Base-by-base conservation (phyloP, 2,329 filamentous ascomycete species). In the Penicillium sp. region DNA sequence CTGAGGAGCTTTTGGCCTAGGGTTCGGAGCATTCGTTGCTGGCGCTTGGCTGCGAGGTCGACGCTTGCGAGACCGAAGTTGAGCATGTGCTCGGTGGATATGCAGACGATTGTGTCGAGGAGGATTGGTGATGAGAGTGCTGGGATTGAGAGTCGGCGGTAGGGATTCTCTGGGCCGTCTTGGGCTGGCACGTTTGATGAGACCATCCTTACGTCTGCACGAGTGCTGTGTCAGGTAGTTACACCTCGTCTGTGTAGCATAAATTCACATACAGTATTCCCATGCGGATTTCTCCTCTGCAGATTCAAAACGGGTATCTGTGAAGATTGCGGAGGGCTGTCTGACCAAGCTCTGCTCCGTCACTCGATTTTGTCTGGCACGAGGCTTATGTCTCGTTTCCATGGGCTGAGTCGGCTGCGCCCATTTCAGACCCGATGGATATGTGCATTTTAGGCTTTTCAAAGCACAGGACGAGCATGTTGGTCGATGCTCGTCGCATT, bases 1-100 rank as follows among this genome's bases (percentile, higher is more conserved):
- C 52, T 31, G 14, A 50, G 54, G 4, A 64, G 48, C 22, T 57
- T 61, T 21, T 62, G 53, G 36, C 59, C 58, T 43, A 65, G 59
- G 1, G 56, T 59, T 45, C 59, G 40, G 1, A 65, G 55, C 59
- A 64, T 62, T 54, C 57, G 49, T 39, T 61, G 59, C 40, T 65
- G 61, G 21, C 56, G 58, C 22, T 60, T 54, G 31, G 61, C 62
- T 45, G 59, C 62, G 8, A 50, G 54, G 29, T 57, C 55, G 8
- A 65, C 45, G 45, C 54, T 60, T 13, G 59, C 45, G 6, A 65
- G 48, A 9, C 58, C 61, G 22, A 65, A 65, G 31, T 65, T 65
- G 6, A 65, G 57, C 62, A 65, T 65, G 42, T 62, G 62, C 43
- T 65, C 61, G 22, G 61, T 62, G 3, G 62, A 60, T 52, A 63